A percentile compares a stretch with the other conserved stretches of the same genome.
phyloP scores from a whole-genome alignment of 352 stramenopile species.

The Salisapilia sapeloensis region DNA sequence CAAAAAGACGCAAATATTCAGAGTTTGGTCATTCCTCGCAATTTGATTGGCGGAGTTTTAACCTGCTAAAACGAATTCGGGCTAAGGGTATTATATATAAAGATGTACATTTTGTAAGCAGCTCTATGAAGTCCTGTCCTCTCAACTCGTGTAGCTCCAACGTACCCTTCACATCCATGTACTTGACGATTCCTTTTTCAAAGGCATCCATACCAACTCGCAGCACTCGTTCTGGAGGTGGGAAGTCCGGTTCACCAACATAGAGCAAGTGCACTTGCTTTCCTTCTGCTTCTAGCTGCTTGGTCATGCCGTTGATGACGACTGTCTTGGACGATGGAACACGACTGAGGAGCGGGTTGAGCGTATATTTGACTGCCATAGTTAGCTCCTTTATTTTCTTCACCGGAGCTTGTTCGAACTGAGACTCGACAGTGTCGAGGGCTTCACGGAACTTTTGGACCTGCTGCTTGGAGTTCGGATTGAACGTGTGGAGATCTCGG shows the following conservation, averaged over 20 bases:
- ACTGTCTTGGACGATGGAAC: slow-evolving; percentile 82
- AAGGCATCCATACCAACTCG: slow-evolving; percentile 69
- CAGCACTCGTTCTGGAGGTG: slow-evolving; percentile 78
- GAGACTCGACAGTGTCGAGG: too few relatives aligned
- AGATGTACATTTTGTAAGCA: too few relatives aligned
- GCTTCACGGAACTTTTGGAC: slow-evolving; percentile 66
- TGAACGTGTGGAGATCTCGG: slow-evolving; percentile 96
- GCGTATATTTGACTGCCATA: slow-evolving; percentile 35
- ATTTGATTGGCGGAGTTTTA: too few relatives aligned
- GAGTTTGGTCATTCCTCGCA: too few relatives aligned
- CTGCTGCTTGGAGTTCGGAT: slow-evolving; percentile 79
- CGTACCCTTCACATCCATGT: slow-evolving; percentile 91
- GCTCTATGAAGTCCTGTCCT: too few relatives aligned
- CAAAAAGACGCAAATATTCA: too few relatives aligned
- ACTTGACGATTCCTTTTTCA: slow-evolving; percentile 77
- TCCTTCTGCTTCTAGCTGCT: slow-evolving; percentile 89
- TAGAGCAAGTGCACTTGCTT: slow-evolving; percentile 84
- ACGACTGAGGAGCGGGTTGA: slow-evolving; percentile 67
- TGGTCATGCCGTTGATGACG: slow-evolving; percentile 88
- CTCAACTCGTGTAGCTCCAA: slow-evolving; percentile 73
- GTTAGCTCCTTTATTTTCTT: too few relatives aligned
- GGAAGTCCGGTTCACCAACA: slow-evolving; percentile 93
- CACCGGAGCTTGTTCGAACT: slow-evolving; percentile 1
- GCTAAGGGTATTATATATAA: too few relatives aligned
- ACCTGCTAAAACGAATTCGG: too few relatives aligned